These are phyloP conservation scores for Leccinum disarticulatum DNA, from an alignment of 768 basidiomycete species.

Conservation along the genomic window DNA sequence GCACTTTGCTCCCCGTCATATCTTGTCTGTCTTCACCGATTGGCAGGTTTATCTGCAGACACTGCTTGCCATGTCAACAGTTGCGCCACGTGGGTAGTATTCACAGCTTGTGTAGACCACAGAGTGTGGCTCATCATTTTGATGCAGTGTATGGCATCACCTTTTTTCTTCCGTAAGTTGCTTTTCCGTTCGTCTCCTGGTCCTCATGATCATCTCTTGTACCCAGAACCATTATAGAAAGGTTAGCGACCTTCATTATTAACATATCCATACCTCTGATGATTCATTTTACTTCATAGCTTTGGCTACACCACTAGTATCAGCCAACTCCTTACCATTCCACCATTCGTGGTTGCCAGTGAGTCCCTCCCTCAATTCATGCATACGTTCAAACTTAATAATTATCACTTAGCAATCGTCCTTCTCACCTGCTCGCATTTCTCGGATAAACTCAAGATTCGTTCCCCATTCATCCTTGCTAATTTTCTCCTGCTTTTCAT, in stretches of 20 bases:
- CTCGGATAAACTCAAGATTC: slow-evolving; percentile 56
- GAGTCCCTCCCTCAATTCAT: slow-evolving; percentile 19
- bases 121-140: slow-evolving; percentile 2
- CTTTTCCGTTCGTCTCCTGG: not conserved
- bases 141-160: slow-evolving; percentile 65
- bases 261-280: not conserved
- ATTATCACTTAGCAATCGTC: slow-evolving; percentile 42
- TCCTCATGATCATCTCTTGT: not conserved
- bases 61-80: slow-evolving; percentile 43
- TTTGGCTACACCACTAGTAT: slow-evolving; percentile 59
- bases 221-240: slow-evolving; percentile 57
- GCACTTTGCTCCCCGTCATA: slow-evolving; percentile 51
- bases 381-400: not conserved
- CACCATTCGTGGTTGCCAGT: slow-evolving; percentile 67
- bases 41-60: slow-evolving; percentile 53
- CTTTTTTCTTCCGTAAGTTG: slow-evolving; percentile 64
- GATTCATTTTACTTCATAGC: slow-evolving; percentile 30
- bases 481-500: slow-evolving; percentile 51
- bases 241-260: slow-evolving; percentile 26
- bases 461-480: slow-evolving; percentile 58
- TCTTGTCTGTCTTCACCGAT: slow-evolving; percentile 53
- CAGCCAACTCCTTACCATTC: slow-evolving; percentile 66
- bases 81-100: slow-evolving; percentile 52
- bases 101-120: not conserved
- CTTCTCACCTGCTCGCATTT: slow-evolving; percentile 52